Percentiles rank a stretch among this genome's conserved stretches.
phyloP scores from a whole-genome alignment of 2,329 filamentous ascomycete species.

The Botryotinia globosa region DNA sequence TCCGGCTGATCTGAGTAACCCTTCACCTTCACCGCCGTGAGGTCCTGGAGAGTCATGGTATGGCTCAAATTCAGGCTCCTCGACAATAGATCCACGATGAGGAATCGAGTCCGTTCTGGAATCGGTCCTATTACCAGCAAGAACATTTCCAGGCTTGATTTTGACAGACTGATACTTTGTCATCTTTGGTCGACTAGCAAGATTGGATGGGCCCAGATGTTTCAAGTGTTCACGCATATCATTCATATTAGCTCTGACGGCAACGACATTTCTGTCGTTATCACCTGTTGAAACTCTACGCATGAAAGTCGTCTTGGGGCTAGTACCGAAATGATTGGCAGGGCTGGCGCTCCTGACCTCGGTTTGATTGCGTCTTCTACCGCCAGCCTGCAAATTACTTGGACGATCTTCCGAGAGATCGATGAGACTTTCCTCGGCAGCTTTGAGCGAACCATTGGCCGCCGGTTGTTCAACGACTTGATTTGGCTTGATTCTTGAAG shows the following conservation, averaged over 20 bases:
- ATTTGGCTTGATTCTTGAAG: constrained; percentile 56
- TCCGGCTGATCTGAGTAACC: constrained; percentile 52
- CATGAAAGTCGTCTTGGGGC: constrained; percentile 52
- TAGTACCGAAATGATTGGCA: constrained; percentile 29
- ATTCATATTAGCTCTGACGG: constrained; percentile 58
- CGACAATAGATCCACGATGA: constrained; percentile 41
- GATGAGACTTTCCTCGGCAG: constrained; percentile 41
- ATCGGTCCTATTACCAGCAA: constrained; percentile 22
- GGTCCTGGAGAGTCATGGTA: constrained; percentile 41
- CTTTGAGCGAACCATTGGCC: constrained; percentile 39
- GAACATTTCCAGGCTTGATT: constrained; percentile 53
- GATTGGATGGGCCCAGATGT: constrained; percentile 65
- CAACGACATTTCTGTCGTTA: constrained; percentile 53
- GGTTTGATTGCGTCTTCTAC: constrained; percentile 23
- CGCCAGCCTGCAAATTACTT: constrained; percentile 22
- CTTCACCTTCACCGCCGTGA: constrained; percentile 52
- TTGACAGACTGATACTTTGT: constrained; percentile 63
- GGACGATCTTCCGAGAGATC: constrained; percentile 45
- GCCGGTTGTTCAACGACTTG: constrained; percentile 50
- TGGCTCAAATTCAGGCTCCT: constrained; percentile 41
- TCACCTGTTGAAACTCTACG: constrained; percentile 53
- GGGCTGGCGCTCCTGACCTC: constrained; percentile 25
- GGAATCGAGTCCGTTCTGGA: constrained; percentile 41
- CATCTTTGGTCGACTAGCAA: constrained; percentile 60
- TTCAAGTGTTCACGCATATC: constrained; percentile 64